Conservation (phyloP, 176 grass and related monocot species). For the Cenchrus fungigraminus region DNA sequence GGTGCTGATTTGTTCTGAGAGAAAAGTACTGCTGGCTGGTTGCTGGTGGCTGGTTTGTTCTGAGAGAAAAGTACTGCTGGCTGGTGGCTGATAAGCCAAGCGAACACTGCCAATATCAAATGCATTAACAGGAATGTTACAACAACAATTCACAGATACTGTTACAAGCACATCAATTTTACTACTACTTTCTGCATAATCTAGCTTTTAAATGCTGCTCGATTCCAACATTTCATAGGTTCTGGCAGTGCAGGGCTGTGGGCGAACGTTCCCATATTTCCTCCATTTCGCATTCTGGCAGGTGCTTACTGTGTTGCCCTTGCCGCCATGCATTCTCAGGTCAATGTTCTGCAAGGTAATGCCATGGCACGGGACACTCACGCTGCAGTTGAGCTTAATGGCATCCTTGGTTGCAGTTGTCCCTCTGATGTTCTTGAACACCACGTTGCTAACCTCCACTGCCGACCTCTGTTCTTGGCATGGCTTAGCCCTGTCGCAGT, state of each 20-base stretch:
- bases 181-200: neutral
- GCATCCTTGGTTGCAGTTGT: constrained; percentile 57
- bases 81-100: too few relatives aligned
- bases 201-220: neutral
- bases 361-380: constrained; percentile 26
- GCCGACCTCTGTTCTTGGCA: constrained; percentile 40
- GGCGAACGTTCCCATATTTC: constrained; percentile 46
- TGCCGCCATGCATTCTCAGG: constrained; percentile 13
- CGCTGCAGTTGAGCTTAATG: constrained; percentile 65
- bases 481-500: constrained; percentile 35
- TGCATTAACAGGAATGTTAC: neutral
- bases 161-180: neutral
- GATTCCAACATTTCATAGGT: neutral
- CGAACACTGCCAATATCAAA: too few relatives aligned
- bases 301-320: neutral
- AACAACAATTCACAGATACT: constrained; percentile 8
- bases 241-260: constrained; percentile 46
- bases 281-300: constrained; percentile 56
- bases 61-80: too few relatives aligned
- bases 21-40: too few relatives aligned
- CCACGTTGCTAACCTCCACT: constrained; percentile 55
- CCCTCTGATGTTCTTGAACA: constrained; percentile 69
- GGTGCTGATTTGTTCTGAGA: too few relatives aligned
- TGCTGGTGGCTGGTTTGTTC: too few relatives aligned
- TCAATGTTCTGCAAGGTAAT: constrained; percentile 59